phyloP scores from a whole-genome alignment of 2,329 filamentous ascomycete species.

The Colletotrichum euphorbiae region DNA sequence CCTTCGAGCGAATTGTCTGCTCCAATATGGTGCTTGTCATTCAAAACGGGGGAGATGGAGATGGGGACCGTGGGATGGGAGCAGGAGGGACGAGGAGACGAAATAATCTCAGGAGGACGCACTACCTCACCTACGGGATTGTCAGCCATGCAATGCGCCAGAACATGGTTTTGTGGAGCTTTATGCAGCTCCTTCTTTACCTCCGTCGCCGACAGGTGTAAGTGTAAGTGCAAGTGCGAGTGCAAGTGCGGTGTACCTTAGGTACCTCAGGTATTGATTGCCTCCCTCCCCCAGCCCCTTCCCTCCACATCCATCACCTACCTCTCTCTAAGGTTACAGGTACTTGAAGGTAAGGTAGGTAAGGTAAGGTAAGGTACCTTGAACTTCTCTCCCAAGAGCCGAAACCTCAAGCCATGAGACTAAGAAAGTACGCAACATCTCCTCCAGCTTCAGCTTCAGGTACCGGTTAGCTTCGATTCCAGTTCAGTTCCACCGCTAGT shows the following conservation, averaged over 20 bases:
- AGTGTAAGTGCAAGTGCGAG: no score
- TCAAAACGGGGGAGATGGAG: conserved; percentile 33
- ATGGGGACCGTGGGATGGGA: conserved; percentile 34
- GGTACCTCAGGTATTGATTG: no score
- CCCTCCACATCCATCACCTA: background rate
- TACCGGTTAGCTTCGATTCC: background rate
- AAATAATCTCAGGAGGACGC: conserved; percentile 29
- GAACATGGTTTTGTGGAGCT: conserved; percentile 17
- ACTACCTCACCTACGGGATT: conserved; percentile 19
- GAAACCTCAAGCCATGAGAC: no score
- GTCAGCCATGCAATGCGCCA: conserved; percentile 27
- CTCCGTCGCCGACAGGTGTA: background rate
- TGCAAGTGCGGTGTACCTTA: no score
- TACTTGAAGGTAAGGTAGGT: no score
- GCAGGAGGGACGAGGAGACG: conserved; percentile 26
- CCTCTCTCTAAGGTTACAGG: no score
- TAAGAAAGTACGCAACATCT: background rate
- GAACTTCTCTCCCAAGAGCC: no score
- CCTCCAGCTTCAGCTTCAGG: background rate
- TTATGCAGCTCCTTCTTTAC: conserved; percentile 16
- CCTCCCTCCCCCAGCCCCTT: background rate
- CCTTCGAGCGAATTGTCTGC: conserved; percentile 12
- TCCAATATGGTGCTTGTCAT: conserved; percentile 36
- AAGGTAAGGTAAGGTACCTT: no score
- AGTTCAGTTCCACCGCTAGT: background rate